Evolutionary conservation across 441 rosid species (phyloP), one percentile per base, ranked within the genome.

Genomic region (Omphalea diandra): DNA sequence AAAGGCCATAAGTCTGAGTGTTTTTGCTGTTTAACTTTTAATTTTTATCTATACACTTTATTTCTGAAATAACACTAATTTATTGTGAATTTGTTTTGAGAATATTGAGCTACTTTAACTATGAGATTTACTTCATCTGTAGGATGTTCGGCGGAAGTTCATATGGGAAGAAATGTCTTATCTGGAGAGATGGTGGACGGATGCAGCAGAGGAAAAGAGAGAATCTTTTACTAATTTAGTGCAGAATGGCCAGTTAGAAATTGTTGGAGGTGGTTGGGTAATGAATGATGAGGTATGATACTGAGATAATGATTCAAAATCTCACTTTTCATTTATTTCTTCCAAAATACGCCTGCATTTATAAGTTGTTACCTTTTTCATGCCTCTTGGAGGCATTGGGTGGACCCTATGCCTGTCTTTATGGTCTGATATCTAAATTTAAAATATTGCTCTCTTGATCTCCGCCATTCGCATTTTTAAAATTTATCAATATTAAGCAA

Each of bases 261-360:
- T 95, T 65, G 99, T 95, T 72, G 99, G 99, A 73, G 99, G 99
- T 82, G 99, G 98, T 49, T 95, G 99, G 99, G 99, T 95, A n/a
- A 95, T 95, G 99, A 95, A 93, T 67, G 99, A 93, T 79, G 99
- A 95, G 99, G 99, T 93, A 83, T 73, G 56, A 55, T 22, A 24
- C 47, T 70, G 72, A 61, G 70, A 50, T 72, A 43, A 40, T 41
- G 2, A 10, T 36, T 59, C 1, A n/a, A 7, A 53, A 17, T 7
- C n/a, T 20, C 38, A 44, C 8, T 29, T 27, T 32, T 26, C 22
- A 33, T 33, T 29, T 22, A 14, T 52, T 61, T n/a, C 8, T 61
- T 18, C 31, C 29, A 29, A 18, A 40, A 43, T 46, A 33, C 20
- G 18, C 18, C 6, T 43, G 58, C n/a, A 63, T 33, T 22, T 36